Base-by-base conservation (phyloP, 768 basidiomycete species). In the Tephrocybe sp. region DNA sequence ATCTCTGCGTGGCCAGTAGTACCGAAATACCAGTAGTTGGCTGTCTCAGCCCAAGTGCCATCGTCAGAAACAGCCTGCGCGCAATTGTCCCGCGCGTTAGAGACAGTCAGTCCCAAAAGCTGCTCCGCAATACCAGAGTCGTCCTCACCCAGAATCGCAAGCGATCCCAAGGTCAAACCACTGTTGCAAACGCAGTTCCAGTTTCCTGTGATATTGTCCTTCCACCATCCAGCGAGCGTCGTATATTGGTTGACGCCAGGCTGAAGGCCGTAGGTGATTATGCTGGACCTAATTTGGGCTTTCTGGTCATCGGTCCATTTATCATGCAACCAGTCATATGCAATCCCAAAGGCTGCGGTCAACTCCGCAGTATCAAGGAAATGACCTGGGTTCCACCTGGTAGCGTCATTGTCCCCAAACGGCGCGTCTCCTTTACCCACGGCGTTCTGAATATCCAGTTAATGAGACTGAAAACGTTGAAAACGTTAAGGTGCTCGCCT, bases 161-260 rank as follows among this genome's bases (percentile, higher is more conserved):
- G 84, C 1, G 97, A 82, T 40, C 80, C 97, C 64, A 98, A 67
- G 17, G 89, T 93, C 55, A 98, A 73, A 51, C 97, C 97, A 41
- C 83, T 81, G 67, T 98, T 98, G 75, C 88, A 93, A 50, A 93
- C 91, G 67, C 96, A 98, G 68, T 99, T 99, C 97, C 97, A 99
- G 76, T 98, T 99, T 17, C 96, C 96, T 54, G 77, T 78, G 40
- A 81, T 80, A 55, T 73, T 78, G 45, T 58, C 76, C 45, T 69
- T 78, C 94, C 94, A 97, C 94, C 94, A 97, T 42, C 86, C 86
- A 45, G 73, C 77, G 24, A 72, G 61, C 47, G 68, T 64, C 21
- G 73, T 73, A 57, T 77, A 86, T 1, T 81, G 83, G 18, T 60
- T 57, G 36, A 83, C 57, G 58, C 94, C 95, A 37, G 75, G 81